These are phyloP conservation scores for Candida suzukii DNA, from an alignment of 805 yeast genomes.

Conservation along the genomic window DNA sequence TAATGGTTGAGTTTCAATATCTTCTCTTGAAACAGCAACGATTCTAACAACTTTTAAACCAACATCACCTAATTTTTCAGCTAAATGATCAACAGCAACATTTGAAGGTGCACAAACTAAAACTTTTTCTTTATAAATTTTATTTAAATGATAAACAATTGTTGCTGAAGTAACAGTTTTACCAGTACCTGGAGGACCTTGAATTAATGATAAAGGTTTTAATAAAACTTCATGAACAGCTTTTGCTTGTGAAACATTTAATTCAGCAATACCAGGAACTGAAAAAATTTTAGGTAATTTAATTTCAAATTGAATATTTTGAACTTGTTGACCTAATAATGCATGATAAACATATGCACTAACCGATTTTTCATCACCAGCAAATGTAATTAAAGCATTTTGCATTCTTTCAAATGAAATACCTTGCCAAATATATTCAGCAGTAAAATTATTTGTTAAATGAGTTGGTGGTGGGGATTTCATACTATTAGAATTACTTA, in stretches of 20 bases:
- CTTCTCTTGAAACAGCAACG: conserved; percentile 73
- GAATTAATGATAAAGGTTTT: conserved; percentile 73
- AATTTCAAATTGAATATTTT: conserved; percentile 52
- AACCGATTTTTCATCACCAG: conserved; percentile 59
- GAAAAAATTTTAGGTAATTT: conserved; percentile 56
- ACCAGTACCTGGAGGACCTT: conserved; percentile 97
- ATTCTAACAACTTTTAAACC: conserved; percentile 77
- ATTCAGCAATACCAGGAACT: conserved; percentile 57
- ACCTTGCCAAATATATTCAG: conserved; percentile 88
- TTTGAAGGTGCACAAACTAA: conserved; percentile 94
- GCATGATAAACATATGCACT: conserved; percentile 71
- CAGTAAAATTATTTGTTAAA: conserved; percentile 60
- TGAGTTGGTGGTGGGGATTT: conserved; percentile 50
- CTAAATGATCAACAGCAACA: conserved; percentile 89
- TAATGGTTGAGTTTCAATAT: conserved; percentile 58
- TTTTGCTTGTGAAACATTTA: conserved; percentile 71
- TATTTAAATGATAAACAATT: conserved; percentile 68
- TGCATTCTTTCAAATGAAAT: conserved; percentile 81
- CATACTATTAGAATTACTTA: conserved; percentile 39
- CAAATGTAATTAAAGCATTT: conserved; percentile 64
- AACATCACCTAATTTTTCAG: conserved; percentile 58
- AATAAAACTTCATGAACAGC: conserved; percentile 68
- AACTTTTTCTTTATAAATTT: conserved; percentile 54
- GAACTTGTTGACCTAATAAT: conserved; percentile 73
- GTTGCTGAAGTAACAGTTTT: conserved; percentile 92